Conservation (phyloP, 768 basidiomycete species). For the Auricularia cornea region DNA sequence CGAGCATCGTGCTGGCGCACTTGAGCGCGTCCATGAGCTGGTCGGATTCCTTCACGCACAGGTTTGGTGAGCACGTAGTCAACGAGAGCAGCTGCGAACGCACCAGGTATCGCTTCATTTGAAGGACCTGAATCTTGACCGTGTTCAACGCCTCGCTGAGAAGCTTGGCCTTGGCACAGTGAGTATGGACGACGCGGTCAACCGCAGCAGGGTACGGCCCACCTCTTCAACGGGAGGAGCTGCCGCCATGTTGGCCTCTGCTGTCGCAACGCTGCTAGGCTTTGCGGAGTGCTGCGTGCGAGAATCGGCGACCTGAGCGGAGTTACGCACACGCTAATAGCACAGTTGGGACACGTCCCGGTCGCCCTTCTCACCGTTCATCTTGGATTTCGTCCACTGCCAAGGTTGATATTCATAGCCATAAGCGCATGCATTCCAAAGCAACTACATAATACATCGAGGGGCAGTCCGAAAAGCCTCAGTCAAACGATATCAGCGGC, state of each 20-base stretch:
- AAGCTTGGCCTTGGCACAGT: constrained; percentile 51
- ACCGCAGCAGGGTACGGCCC: neutral
- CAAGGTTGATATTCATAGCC: no score
- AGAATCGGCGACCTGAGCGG: neutral
- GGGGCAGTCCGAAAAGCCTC: neutral
- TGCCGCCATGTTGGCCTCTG: neutral
- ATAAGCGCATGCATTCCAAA: no score
- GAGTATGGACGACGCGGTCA: neutral
- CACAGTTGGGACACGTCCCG: no score
- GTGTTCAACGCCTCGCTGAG: constrained; percentile 78
- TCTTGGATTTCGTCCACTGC: no score
- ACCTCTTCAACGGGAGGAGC: neutral
- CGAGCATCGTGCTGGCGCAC: constrained; percentile 94
- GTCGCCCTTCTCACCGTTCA: no score
- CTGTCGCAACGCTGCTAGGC: neutral
- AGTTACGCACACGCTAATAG: neutral
- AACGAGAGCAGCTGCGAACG: constrained; percentile 20
- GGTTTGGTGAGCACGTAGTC: neutral
- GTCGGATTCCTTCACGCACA: constrained; percentile 67
- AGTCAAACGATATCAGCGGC: constrained; percentile 26
- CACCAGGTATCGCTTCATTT: constrained; percentile 92
- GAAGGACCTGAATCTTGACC: constrained; percentile 85
- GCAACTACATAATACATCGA: neutral
- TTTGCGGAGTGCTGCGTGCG: no score
- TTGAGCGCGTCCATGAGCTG: constrained; percentile 99